Evolutionary conservation across 2,329 filamentous ascomycete genomes (phyloP).

Genomic region (Diaporthe amygdali): DNA sequence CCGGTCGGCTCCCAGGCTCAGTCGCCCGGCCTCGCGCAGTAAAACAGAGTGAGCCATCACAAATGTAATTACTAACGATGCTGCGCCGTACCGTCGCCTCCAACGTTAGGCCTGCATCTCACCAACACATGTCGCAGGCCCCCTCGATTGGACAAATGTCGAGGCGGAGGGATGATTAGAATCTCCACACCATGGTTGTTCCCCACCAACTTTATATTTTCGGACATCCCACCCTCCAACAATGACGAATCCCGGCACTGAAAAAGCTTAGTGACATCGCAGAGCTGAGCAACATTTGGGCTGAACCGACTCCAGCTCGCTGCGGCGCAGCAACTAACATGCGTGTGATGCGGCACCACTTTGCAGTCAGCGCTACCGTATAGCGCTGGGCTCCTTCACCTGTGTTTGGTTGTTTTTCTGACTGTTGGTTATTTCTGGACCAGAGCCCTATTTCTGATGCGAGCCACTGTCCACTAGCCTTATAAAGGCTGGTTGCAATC

Average conservation of each 20-base stretch:
- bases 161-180: background rate
- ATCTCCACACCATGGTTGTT: background rate
- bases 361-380: constrained; percentile 18
- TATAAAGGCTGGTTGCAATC: background rate
- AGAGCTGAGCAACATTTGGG: background rate
- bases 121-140: background rate
- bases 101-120: background rate
- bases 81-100: background rate
- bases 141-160: background rate
- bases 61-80: background rate
- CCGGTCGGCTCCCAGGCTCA: background rate
- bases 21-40: background rate
- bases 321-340: background rate
- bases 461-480: background rate
- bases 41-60: background rate
- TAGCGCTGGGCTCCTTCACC: background rate
- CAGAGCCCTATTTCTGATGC: background rate
- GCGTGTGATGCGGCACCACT: background rate
- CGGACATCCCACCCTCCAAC: background rate
- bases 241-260: background rate
- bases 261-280: background rate
- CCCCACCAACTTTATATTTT: background rate
- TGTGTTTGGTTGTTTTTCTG: background rate
- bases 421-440: constrained; percentile 20
- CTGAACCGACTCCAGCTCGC: background rate